phyloP scores from a whole-genome alignment of 305 asterid genomes.

The Fraxinus latifolia region DNA sequence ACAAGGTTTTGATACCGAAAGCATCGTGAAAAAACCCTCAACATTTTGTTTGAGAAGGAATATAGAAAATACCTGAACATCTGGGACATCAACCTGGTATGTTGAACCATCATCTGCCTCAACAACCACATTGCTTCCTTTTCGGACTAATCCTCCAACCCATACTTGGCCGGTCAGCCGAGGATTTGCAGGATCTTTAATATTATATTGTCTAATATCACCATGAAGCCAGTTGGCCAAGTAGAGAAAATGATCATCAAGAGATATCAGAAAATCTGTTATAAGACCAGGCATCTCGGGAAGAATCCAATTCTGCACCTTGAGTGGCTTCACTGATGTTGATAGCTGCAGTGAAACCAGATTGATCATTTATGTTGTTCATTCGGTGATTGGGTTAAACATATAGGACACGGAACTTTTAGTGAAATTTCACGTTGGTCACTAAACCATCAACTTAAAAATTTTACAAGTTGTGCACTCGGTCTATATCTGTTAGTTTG shows the following conservation, averaged over 20 bases:
- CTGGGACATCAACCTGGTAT: constrained; percentile 72
- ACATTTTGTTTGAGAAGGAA: background rate
- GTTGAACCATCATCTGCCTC: constrained; percentile 79
- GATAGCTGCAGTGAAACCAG: constrained; percentile 46
- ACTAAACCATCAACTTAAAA: background rate
- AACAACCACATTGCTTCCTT: constrained; percentile 64
- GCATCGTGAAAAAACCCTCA: background rate
- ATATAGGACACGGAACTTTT: background rate
- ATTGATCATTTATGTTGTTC: background rate
- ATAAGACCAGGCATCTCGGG: constrained; percentile 98
- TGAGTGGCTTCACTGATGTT: constrained; percentile 64
- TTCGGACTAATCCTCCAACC: constrained; percentile 67
- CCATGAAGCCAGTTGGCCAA: constrained; percentile 97
- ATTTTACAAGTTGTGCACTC: background rate
- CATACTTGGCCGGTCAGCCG: constrained; percentile 71
- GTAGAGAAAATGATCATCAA: constrained; percentile 90
- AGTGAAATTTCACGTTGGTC: background rate
- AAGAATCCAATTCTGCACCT: constrained; percentile 95
- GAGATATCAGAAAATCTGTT: constrained; percentile 87
- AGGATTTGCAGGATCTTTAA: constrained; percentile 76
- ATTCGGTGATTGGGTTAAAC: background rate
- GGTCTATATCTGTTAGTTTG: background rate
- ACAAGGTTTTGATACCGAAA: background rate
- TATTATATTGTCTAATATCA: constrained; percentile 82
- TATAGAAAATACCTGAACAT: constrained; percentile 57